Percentiles rank a stretch among this genome's conserved stretches.
Evolutionary conservation across 345 rosid species (phyloP).

Genomic region (Gossypium sturtianum): DNA sequence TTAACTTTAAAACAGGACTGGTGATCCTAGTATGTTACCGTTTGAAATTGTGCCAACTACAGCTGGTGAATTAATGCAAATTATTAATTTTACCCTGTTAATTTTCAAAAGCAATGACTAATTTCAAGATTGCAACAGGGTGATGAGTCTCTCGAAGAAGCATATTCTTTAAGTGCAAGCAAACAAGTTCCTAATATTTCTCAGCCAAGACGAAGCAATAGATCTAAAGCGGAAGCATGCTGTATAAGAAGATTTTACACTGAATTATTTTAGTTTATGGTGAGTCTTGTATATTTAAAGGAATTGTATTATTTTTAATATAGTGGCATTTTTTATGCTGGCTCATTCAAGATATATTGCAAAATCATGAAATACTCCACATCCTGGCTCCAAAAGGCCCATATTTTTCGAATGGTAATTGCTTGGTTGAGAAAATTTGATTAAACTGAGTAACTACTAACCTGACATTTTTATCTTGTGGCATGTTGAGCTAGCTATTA

Average conservation of each 20-base stretch:
- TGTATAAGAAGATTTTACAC: conserved; percentile 35
- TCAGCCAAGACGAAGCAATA: conserved; percentile 77
- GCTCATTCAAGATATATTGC: conserved; percentile 29
- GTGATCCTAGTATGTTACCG: not conserved
- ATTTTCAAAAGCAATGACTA: not conserved
- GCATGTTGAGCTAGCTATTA: conserved; percentile 3
- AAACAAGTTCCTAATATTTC: conserved; percentile 57
- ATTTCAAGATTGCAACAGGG: conserved; percentile 38
- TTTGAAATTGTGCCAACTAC: not conserved
- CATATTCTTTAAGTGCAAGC: conserved; percentile 53
- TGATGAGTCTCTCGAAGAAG: conserved; percentile 61
- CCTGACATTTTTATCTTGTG: conserved; percentile 1
- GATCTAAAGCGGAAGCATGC: conserved; percentile 83
- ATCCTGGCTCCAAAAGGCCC: conserved; percentile 11
- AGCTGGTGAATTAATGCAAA: not conserved
- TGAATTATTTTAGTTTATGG: conserved; percentile 30
- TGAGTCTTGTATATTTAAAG: conserved; percentile 35
- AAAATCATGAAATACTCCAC: conserved; percentile 9
- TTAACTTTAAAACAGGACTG: not conserved
- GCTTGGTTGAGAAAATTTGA: not conserved
- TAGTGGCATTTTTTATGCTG: conserved; percentile 36
- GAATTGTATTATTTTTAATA: conserved; percentile 25
- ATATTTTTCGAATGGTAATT: not conserved
- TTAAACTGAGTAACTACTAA: not conserved
- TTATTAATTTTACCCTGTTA: not conserved